These are phyloP conservation scores for Nissolia schottii DNA, from an alignment of 306 rosid species.

Conservation along the genomic window DNA sequence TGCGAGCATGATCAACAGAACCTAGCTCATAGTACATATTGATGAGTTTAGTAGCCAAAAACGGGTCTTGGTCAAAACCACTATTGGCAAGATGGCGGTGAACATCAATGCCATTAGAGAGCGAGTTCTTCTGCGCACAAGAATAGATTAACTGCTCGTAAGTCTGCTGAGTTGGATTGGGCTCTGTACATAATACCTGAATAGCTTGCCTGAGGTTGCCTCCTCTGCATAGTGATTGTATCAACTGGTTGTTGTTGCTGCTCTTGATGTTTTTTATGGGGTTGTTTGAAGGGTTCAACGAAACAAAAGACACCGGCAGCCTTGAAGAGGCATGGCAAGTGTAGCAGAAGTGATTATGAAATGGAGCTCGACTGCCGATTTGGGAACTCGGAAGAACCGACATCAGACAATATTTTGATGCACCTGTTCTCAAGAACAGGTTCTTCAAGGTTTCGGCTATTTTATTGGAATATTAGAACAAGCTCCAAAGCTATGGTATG, in stretches of 20 bases:
- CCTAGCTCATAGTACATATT: constrained; percentile 76
- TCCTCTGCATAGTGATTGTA: constrained; percentile 69
- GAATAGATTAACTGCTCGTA: constrained; percentile 66
- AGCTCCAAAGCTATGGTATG: not conserved
- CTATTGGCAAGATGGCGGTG: constrained; percentile 49
- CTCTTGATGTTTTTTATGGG: constrained; percentile 12
- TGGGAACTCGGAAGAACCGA: constrained; percentile 56
- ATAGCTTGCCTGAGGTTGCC: constrained; percentile 80
- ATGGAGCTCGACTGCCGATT: constrained; percentile 27
- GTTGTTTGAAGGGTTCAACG: constrained; percentile 39
- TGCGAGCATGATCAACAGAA: constrained; percentile 53
- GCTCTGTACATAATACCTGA: constrained; percentile 50
- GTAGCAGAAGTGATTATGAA: constrained; percentile 22
- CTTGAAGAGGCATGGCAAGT: constrained; percentile 20
- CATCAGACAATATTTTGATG: constrained; percentile 43
- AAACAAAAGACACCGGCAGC: constrained; percentile 35
- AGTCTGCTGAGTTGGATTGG: constrained; percentile 67
- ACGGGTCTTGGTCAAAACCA: constrained; percentile 73
- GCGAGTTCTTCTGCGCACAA: constrained; percentile 62
- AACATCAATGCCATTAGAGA: constrained; percentile 52
- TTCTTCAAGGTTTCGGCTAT: constrained; percentile 8
- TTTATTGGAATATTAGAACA: not conserved
- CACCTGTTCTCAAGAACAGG: not conserved
- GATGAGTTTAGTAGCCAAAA: constrained; percentile 82
- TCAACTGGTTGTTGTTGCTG: constrained; percentile 42